Evolutionary conservation across 2,329 filamentous ascomycete species (phyloP), one percentile per base, ranked within the genome.

Genomic region (Pseudocercospora eumusae): DNA sequence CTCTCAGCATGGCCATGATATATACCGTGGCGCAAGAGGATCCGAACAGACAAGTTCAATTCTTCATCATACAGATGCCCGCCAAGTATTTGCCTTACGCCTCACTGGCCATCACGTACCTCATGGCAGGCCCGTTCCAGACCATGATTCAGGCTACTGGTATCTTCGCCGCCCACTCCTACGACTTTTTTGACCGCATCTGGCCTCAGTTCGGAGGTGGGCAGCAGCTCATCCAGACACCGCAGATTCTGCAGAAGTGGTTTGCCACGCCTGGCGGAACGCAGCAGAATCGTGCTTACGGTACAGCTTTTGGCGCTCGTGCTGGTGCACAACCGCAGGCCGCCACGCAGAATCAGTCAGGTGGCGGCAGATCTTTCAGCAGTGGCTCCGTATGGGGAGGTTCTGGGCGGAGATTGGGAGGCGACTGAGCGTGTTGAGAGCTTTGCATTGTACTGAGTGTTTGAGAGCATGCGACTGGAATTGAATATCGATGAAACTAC

Each of bases 141-240:
- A 83, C 90, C 10, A 73, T 90, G 60, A 71, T 87, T 3, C 87
- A 96, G 72, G 76, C 86, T 4, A 90, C 86, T 33, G 95, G 95
- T n/a, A 82, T 99, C 10, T 67, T 96, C 47, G 91, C 93, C 11
- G 93, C 93, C 4, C 95, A 99, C 75, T 72, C 95, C 20, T 96
- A 92, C 77, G 91, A 98, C 74, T 99, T 98, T 73, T 76, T 97
- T 55, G 92, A 90, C 1, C 85, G 91, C 54, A 83, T 97, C 45
- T 98, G 92, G 82, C 95, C 95, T 4, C 86, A 90, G 59, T 95
- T 95, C 73, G 93, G 92, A 31, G 90, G 91, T 60, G 95, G 95
- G 0, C 82, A 81, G 56, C 96, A 93, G 72, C 82, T 88, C 54
- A 81, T 97, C 36, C 81, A 83, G 13, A 95, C 92, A 0, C 95